A percentile compares a stretch with the other conserved stretches of the same genome.
These are phyloP conservation scores for Myxozyma sirexii DNA, from an alignment of 805 yeast genomes.

Conservation along the genomic window DNA sequence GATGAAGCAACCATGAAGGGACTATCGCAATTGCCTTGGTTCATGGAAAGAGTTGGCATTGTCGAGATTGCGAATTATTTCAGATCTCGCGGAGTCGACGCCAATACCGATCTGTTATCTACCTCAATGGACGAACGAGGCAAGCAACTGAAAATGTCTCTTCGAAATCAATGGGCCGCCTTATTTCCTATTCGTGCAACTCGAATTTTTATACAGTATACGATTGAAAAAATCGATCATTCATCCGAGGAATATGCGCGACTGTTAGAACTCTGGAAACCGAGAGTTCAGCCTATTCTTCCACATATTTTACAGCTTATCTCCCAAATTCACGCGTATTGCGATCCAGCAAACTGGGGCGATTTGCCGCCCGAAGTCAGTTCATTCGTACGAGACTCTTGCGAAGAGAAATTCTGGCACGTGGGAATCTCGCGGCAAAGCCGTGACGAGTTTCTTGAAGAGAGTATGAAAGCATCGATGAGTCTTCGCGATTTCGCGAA, in stretches of 20 bases:
- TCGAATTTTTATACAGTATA: conserved; percentile 89
- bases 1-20: conserved; percentile 90
- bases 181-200: conserved; percentile 96
- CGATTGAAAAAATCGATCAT: conserved; percentile 86
- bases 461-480: conserved; percentile 89
- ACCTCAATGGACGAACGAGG: conserved; percentile 93
- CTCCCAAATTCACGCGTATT: conserved; percentile 91
- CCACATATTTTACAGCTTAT: conserved; percentile 88
- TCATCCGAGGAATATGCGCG: conserved; percentile 72
- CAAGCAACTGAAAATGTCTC: conserved; percentile 65
- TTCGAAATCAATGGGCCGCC: conserved; percentile 90
- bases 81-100: conserved; percentile 75
- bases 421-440: conserved; percentile 95
- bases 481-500: conserved; percentile 97
- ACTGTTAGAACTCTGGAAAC: conserved; percentile 82
- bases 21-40: conserved; percentile 88
- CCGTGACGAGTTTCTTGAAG: conserved; percentile 91
- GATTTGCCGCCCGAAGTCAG: conserved; percentile 87
- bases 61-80: conserved; percentile 92
- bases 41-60: conserved; percentile 95
- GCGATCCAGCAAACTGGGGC: conserved; percentile 89
- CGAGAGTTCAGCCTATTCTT: conserved; percentile 85
- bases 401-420: conserved; percentile 97
- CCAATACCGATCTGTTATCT: conserved; percentile 69
- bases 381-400: conserved; percentile 84